Conservation (phyloP, 495 filamentous ascomycete species). For the Aspergillus leporis region DNA sequence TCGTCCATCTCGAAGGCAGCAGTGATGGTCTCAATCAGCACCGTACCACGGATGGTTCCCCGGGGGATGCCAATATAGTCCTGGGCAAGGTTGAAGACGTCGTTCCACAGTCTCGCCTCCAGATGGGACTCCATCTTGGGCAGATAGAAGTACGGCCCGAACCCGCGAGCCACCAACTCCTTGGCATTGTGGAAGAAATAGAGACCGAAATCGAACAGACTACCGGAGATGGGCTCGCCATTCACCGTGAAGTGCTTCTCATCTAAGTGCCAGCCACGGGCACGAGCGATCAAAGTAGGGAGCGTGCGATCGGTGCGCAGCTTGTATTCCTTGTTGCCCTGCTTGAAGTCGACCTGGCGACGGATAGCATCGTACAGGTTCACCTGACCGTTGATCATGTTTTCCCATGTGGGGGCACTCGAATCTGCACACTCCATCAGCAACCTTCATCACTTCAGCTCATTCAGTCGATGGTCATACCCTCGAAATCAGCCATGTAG, state of each 20-base stretch:
- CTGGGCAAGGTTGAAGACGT: slow-evolving; percentile 95
- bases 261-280: slow-evolving; percentile 92
- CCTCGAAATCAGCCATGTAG: slow-evolving; percentile 99
- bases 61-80: slow-evolving; percentile 86
- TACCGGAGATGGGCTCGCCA: slow-evolving; percentile 90
- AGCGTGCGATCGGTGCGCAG: slow-evolving; percentile 81
- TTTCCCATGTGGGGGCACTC: slow-evolving; percentile 96
- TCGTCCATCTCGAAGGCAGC: slow-evolving; percentile 99
- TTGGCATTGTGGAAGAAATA: slow-evolving; percentile 99
- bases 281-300: slow-evolving; percentile 82
- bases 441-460: slow-evolving; percentile 15
- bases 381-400: slow-evolving; percentile 98
- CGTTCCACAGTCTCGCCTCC: slow-evolving; percentile 97
- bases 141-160: slow-evolving; percentile 97
- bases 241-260: slow-evolving; percentile 98
- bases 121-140: slow-evolving; percentile 99
- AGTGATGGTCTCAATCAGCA: slow-evolving; percentile 96
- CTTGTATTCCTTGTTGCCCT: slow-evolving; percentile 94
- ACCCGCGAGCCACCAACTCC: slow-evolving; percentile 79
- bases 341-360: slow-evolving; percentile 94
- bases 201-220: slow-evolving; percentile 95
- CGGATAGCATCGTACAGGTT: slow-evolving; percentile 98
- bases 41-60: slow-evolving; percentile 92
- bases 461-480: slow-evolving; percentile 41
- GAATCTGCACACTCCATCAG: slow-evolving; percentile 62